Conservation (phyloP, 1,284 basidiomycete genomes). For the Microbotryum intermedium region DNA sequence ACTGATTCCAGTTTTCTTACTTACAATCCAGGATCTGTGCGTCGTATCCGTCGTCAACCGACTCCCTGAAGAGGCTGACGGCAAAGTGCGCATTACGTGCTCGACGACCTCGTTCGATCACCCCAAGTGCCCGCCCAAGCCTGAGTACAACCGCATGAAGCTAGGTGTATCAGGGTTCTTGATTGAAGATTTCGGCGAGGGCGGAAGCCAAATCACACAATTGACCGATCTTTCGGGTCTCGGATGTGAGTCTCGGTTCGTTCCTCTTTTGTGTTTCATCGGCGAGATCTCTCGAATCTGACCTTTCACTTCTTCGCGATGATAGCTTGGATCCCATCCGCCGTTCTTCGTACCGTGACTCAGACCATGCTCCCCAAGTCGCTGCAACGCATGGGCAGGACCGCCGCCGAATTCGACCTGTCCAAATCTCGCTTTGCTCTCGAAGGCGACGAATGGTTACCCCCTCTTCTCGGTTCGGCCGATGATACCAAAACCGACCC, state of each 20-base stretch:
- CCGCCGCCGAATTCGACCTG: slow-evolving; percentile 4
- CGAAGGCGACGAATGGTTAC: slow-evolving; percentile 25
- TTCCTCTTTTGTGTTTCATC: no score
- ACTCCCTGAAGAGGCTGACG: slow-evolving; percentile 1
- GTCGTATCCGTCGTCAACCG: slow-evolving; percentile 29
- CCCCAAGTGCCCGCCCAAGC: slow-evolving; percentile 12
- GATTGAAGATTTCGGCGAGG: slow-evolving; percentile 26
- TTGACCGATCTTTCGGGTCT: slow-evolving; percentile 22
- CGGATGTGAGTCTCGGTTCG: slow-evolving; percentile 10
- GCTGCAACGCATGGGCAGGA: slow-evolving; percentile 27
- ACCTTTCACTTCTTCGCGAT: neutral
- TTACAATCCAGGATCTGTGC: slow-evolving; percentile 23
- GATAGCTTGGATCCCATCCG: slow-evolving; percentile 12
- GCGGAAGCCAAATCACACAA: slow-evolving; percentile 18
- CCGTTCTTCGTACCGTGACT: slow-evolving; percentile 29
- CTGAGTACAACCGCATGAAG: slow-evolving; percentile 31
- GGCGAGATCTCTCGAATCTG: neutral
- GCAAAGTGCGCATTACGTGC: slow-evolving; percentile 11
- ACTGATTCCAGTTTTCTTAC: no score
- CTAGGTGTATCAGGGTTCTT: slow-evolving; percentile 31
- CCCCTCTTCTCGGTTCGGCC: slow-evolving; percentile 25
- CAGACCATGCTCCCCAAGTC: slow-evolving; percentile 31
- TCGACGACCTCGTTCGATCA: slow-evolving; percentile 29
- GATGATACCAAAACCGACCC: neutral
- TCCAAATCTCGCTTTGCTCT: neutral